Conservation (phyloP, 2,329 filamentous ascomycete genomes). For the Orbilia blumenaviensis region DNA sequence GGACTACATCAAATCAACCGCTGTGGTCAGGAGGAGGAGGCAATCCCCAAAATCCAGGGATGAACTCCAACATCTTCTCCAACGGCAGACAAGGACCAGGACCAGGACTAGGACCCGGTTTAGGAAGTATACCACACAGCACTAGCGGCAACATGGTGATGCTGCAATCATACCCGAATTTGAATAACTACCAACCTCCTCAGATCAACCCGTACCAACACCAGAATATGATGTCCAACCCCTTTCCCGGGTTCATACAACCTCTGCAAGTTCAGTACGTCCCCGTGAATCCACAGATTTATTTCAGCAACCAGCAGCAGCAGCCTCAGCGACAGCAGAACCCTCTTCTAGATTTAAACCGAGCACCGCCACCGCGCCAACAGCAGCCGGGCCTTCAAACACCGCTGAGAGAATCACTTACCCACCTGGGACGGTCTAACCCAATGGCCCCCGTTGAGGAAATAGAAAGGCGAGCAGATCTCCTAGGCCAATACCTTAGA, state of each 20-base stretch:
- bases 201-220: not conserved
- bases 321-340: too few relatives aligned
- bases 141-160: not conserved
- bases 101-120: too few relatives aligned
- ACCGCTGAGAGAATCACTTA: too few relatives aligned
- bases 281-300: not conserved
- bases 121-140: too few relatives aligned
- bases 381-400: too few relatives aligned
- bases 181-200: not conserved
- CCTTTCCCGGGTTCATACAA: not conserved
- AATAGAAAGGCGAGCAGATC: not conserved
- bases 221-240: not conserved
- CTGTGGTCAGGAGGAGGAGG: too few relatives aligned
- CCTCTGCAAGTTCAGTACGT: not conserved
- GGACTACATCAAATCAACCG: too few relatives aligned
- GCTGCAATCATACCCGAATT: not conserved
- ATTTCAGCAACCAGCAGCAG: not conserved
- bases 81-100: too few relatives aligned
- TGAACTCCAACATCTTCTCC: too few relatives aligned
- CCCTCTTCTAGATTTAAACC: too few relatives aligned
- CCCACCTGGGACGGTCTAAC: not conserved
- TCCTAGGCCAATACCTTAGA: not conserved
- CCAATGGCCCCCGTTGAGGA: constrained; percentile 16
- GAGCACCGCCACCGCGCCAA: too few relatives aligned
- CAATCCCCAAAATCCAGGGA: too few relatives aligned